Conservation (phyloP, 495 filamentous ascomycete species). For the Antarctomyces pellizariae region DNA sequence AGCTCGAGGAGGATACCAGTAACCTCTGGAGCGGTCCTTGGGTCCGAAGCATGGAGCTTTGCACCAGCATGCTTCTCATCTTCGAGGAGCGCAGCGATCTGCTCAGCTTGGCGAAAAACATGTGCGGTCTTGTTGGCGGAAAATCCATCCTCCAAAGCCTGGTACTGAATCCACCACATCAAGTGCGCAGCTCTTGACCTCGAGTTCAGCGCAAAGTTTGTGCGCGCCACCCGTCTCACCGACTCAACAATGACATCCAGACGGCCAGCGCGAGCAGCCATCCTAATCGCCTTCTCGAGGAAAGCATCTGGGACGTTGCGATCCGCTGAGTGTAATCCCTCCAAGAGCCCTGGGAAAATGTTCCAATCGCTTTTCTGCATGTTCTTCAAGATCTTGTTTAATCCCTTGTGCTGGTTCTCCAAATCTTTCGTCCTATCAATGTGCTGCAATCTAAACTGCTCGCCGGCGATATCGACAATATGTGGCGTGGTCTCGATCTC, state of each 20-base stretch:
- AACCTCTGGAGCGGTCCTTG: slow-evolving; percentile 18
- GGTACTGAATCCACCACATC: slow-evolving; percentile 26
- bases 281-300: slow-evolving; percentile 20
- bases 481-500: slow-evolving; percentile 33
- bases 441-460: slow-evolving; percentile 29
- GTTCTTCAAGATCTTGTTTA: slow-evolving; percentile 18
- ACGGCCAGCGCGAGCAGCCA: slow-evolving; percentile 16
- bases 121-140: slow-evolving; percentile 6
- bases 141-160: slow-evolving; percentile 21
- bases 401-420: slow-evolving; percentile 11
- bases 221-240: slow-evolving; percentile 21
- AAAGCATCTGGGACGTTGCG: slow-evolving; percentile 12
- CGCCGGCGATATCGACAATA: slow-evolving; percentile 32
- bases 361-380: slow-evolving; percentile 38
- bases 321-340: slow-evolving; percentile 25
- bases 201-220: slow-evolving; percentile 24
- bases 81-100: slow-evolving; percentile 28
- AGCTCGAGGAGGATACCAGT: slow-evolving; percentile 23
- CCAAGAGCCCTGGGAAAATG: slow-evolving; percentile 32
- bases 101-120: slow-evolving; percentile 17
- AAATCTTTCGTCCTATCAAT: slow-evolving; percentile 16
- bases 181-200: slow-evolving; percentile 19
- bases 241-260: slow-evolving; percentile 28
- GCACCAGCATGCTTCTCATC: slow-evolving; percentile 16
- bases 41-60: slow-evolving; percentile 9